These are phyloP conservation scores for Sporothrix mexicana DNA, from an alignment of 2,329 filamentous ascomycete species.

Conservation along the genomic window DNA sequence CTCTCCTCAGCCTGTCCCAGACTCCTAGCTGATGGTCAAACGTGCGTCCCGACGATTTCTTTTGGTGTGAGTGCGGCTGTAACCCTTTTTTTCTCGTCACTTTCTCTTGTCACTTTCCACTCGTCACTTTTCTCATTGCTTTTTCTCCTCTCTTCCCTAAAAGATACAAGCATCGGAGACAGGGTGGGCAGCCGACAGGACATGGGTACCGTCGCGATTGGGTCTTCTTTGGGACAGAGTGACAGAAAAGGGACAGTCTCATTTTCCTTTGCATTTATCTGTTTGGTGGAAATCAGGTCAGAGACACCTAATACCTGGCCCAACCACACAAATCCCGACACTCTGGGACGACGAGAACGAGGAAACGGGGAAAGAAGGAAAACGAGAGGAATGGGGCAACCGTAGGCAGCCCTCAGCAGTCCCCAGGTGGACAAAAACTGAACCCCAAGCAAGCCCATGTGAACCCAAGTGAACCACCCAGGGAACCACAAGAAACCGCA, in stretches of 20 bases:
- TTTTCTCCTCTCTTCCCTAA: neutral
- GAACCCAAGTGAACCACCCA: too few relatives aligned
- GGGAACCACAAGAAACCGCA: neutral
- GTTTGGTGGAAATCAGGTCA: conserved; percentile 9
- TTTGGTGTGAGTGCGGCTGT: neutral
- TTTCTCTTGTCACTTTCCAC: too few relatives aligned
- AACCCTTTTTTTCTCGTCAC: neutral
- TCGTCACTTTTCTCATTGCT: neutral
- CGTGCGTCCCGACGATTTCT: neutral
- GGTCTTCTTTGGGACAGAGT: neutral
- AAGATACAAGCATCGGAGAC: neutral
- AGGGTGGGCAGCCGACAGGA: neutral
- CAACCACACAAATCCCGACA: conserved; percentile 6
- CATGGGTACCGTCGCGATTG: neutral
- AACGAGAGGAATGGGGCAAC: too few relatives aligned
- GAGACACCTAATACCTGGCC: neutral
- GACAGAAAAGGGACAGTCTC: neutral
- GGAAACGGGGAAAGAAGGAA: neutral
- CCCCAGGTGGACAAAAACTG: too few relatives aligned
- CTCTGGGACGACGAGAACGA: conserved; percentile 16
- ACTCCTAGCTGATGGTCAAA: conserved; percentile 1
- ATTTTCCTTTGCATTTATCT: neutral
- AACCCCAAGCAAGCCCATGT: too few relatives aligned
- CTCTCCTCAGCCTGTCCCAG: neutral
- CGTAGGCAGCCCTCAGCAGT: too few relatives aligned